Evolutionary conservation across 768 basidiomycete genomes (phyloP).

Genomic region (Auriscalpium microsporum): DNA sequence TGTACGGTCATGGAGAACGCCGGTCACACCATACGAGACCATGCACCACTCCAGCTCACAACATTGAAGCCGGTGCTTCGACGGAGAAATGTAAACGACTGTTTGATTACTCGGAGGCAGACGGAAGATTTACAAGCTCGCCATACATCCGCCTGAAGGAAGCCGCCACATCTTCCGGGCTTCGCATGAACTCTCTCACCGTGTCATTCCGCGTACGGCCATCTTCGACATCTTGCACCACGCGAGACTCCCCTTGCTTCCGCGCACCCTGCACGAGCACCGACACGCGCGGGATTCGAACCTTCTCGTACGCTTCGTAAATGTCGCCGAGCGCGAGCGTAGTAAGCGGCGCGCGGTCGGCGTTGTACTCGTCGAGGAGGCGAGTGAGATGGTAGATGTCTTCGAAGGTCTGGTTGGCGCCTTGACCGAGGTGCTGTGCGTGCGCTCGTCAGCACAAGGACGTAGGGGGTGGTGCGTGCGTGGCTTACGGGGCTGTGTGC

Average conservation of each 20-base stretch:
- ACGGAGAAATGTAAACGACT: no score
- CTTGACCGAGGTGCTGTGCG: conserved; percentile 36
- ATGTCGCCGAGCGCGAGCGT: conserved; percentile 20
- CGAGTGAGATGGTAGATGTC: conserved; percentile 30
- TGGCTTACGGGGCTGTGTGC: conserved; percentile 37
- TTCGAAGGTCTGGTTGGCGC: conserved; percentile 38
- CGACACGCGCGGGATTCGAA: conserved; percentile 29
- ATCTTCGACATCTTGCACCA: conserved; percentile 24
- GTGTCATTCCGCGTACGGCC: conserved; percentile 24
- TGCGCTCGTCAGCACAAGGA: background rate
- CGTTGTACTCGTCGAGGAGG: conserved; percentile 26
- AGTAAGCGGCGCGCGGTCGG: conserved; percentile 19
- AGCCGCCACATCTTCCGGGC: no score
- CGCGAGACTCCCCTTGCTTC: conserved; percentile 27
- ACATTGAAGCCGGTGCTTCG: no score
- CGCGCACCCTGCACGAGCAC: conserved; percentile 29
- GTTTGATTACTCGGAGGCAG: no score
- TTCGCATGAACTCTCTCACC: conserved; percentile 13
- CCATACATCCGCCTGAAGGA: no score
- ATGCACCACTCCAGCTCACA: no score
- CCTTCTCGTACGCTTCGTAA: conserved; percentile 27
- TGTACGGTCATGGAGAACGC: no score
- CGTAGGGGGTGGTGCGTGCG: background rate
- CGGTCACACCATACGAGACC: no score
- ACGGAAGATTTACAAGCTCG: no score